Evolutionary conservation across 2,329 filamentous ascomycete species (phyloP).

Genomic region (Xylariaceae sp.): DNA sequence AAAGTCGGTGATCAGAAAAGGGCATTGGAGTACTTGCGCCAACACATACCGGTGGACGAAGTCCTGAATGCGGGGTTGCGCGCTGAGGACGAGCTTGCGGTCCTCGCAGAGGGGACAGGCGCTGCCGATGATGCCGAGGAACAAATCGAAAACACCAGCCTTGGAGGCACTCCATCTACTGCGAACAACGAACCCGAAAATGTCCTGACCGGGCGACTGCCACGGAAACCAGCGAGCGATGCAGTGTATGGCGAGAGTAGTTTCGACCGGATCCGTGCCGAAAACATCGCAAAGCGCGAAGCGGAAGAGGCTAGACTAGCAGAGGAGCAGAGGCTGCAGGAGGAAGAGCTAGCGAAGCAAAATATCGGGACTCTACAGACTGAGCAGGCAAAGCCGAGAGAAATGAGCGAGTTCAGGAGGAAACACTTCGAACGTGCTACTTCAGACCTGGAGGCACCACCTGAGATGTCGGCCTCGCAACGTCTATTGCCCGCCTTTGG

Average conservation of each 20-base stretch:
- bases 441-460: slow-evolving; percentile 46
- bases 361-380: slow-evolving; percentile 40
- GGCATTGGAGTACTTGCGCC: slow-evolving; percentile 52
- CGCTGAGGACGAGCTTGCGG: slow-evolving; percentile 56
- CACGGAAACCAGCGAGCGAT: slow-evolving; percentile 32
- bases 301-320: slow-evolving; percentile 42
- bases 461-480: slow-evolving; percentile 46
- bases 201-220: slow-evolving; percentile 23
- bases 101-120: slow-evolving; percentile 39
- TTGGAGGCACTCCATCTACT: slow-evolving; percentile 13
- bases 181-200: slow-evolving; percentile 7
- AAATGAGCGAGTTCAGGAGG: slow-evolving; percentile 36
- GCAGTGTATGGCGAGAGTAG: slow-evolving; percentile 54
- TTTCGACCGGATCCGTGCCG: slow-evolving; percentile 52
- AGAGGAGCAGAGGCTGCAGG: slow-evolving; percentile 37
- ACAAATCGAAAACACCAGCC: slow-evolving; percentile 15
- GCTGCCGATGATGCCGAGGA: slow-evolving; percentile 20
- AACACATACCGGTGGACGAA: slow-evolving; percentile 52
- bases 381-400: slow-evolving; percentile 32
- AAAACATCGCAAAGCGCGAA: slow-evolving; percentile 45
- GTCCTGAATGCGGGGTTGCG: slow-evolving; percentile 54
- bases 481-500: slow-evolving; percentile 51
- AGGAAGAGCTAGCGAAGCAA: slow-evolving; percentile 37
- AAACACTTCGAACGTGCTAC: slow-evolving; percentile 42
- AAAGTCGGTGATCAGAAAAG: slow-evolving; percentile 37